These are phyloP conservation scores for Ophiostoma ips DNA, from an alignment of 2,329 filamentous ascomycete genomes.

Conservation along the genomic window DNA sequence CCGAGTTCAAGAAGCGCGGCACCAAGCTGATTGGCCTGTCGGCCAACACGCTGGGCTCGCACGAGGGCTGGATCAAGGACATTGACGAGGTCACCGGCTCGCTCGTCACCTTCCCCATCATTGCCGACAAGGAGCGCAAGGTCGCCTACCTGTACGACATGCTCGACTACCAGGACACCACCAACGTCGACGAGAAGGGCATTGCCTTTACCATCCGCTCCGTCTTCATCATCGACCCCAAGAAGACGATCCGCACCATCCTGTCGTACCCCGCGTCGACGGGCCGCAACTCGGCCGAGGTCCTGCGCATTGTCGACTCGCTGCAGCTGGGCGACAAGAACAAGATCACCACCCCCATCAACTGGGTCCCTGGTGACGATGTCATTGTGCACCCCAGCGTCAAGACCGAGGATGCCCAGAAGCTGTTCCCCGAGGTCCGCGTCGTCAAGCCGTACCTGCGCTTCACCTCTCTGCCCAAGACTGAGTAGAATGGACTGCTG, in stretches of 20 bases:
- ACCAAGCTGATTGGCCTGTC: slow-evolving; percentile 86
- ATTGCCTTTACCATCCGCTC: slow-evolving; percentile 90
- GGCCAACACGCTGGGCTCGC: slow-evolving; percentile 72
- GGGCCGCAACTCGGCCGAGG: slow-evolving; percentile 68
- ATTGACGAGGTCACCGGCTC: slow-evolving; percentile 65
- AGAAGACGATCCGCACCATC: slow-evolving; percentile 84
- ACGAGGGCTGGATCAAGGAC: slow-evolving; percentile 84
- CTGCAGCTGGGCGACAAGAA: slow-evolving; percentile 78
- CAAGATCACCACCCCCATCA: slow-evolving; percentile 76
- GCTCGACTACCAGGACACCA: slow-evolving; percentile 69
- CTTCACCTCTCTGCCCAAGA: slow-evolving; percentile 52
- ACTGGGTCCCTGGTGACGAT: slow-evolving; percentile 80
- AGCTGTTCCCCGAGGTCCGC: slow-evolving; percentile 68
- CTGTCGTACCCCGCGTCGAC: slow-evolving; percentile 88
- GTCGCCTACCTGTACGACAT: slow-evolving; percentile 68
- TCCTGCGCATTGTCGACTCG: slow-evolving; percentile 65
- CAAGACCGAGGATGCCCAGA: slow-evolving; percentile 71
- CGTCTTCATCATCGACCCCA: slow-evolving; percentile 88
- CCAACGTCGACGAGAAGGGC: slow-evolving; percentile 68
- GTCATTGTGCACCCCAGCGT: slow-evolving; percentile 81
- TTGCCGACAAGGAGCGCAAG: slow-evolving; percentile 65
- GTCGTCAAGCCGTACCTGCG: slow-evolving; percentile 60
- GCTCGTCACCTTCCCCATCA: slow-evolving; percentile 62
- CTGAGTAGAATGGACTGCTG: too few species aligned
- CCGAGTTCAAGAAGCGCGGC: slow-evolving; percentile 72